These are phyloP conservation scores for Coemansia sp. DNA, from an alignment of 192 early-diverging fungal species.

Conservation along the genomic window DNA sequence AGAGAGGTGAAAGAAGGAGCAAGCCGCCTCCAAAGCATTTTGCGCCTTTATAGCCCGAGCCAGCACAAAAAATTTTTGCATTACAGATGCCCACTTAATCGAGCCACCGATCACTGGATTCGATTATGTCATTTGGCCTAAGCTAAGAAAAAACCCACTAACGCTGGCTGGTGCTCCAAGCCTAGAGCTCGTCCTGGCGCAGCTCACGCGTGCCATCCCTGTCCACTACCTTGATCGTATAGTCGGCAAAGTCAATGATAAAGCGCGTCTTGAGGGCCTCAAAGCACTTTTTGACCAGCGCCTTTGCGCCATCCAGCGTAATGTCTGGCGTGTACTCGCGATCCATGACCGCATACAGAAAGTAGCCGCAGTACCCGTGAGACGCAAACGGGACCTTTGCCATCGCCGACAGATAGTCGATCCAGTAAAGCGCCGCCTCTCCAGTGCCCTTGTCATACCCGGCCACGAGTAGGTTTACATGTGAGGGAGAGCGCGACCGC, in stretches of 20 bases:
- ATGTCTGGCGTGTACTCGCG: constrained; percentile 82
- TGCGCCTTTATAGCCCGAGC: not conserved
- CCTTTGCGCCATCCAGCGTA: constrained; percentile 78
- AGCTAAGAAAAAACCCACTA: not conserved
- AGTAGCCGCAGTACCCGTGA: constrained; percentile 93
- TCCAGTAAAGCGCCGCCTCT: constrained; percentile 80
- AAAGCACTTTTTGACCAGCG: constrained; percentile 81
- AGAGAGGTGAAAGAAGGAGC: not conserved
- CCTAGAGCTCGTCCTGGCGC: not conserved
- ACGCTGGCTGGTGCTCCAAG: not conserved
- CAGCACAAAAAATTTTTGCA: not conserved
- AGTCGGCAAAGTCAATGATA: constrained; percentile 80
- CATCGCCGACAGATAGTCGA: constrained; percentile 84
- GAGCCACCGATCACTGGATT: not conserved
- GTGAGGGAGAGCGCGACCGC: constrained; percentile 69
- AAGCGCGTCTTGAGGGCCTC: constrained; percentile 80
- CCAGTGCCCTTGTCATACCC: constrained; percentile 77
- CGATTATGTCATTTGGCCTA: not conserved
- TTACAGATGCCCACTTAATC: not conserved
- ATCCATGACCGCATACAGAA: constrained; percentile 88
- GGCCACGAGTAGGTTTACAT: constrained; percentile 85
- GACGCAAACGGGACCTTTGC: constrained; percentile 80
- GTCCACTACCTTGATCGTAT: constrained; percentile 81
- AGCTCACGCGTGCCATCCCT: constrained; percentile 73
- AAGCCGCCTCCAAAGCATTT: not conserved